Conservation (phyloP, 345 rosid genomes). For the Lepidium sativum region DNA sequence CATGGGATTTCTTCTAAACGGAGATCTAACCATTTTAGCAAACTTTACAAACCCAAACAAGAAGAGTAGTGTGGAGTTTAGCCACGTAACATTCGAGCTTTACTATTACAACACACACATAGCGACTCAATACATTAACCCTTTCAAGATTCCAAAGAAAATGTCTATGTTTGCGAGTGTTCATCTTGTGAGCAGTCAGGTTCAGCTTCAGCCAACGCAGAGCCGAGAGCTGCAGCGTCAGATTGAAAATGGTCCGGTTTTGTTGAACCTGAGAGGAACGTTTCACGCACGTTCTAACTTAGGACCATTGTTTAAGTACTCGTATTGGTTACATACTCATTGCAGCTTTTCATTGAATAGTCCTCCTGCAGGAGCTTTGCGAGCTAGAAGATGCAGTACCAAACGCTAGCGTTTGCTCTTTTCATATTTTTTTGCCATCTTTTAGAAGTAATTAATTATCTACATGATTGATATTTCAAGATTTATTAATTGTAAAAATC, state of each 20-base stretch:
- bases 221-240: conserved; percentile 45
- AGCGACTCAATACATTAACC: conserved; percentile 56
- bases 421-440: background rate
- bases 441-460: conserved; percentile 8
- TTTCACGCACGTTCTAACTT: conserved; percentile 57
- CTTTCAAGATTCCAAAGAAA: conserved; percentile 44
- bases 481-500: background rate
- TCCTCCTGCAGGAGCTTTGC: conserved; percentile 68
- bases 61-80: conserved; percentile 62
- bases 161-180: conserved; percentile 34
- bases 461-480: background rate
- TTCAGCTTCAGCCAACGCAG: conserved; percentile 42
- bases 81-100: conserved; percentile 39
- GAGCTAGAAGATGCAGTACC: conserved; percentile 53
- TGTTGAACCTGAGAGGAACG: conserved; percentile 49
- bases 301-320: conserved; percentile 58
- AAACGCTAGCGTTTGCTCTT: conserved; percentile 37
- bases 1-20: conserved; percentile 59
- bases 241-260: conserved; percentile 41
- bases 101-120: conserved; percentile 55
- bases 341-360: conserved; percentile 48
- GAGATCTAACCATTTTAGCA: conserved; percentile 59
- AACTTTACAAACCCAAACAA: conserved; percentile 83
- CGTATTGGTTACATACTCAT: conserved; percentile 55
- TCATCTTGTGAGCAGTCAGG: conserved; percentile 74